A percentile compares a stretch with the other conserved stretches of the same genome.
Evolutionary conservation across 208 protist genomes (phyloP).

Genomic region (Leishmania major): DNA sequence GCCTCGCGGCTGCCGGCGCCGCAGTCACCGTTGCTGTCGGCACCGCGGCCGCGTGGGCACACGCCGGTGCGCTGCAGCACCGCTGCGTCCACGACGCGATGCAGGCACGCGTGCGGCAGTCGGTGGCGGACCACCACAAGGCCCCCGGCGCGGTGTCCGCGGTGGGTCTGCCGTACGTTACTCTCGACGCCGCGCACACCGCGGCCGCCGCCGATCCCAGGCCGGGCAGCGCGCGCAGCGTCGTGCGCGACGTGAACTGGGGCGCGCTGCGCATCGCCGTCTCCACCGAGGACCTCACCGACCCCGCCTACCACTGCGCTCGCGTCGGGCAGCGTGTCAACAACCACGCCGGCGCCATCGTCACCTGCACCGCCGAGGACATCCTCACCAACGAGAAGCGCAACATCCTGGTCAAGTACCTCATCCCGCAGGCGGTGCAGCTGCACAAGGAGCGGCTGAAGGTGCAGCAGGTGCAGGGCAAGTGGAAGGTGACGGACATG

Average conservation of each 20-base stretch:
- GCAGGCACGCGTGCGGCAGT: constrained; percentile 25
- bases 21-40: neutral
- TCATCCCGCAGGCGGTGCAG: constrained; percentile 49
- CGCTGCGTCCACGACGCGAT: constrained; percentile 25
- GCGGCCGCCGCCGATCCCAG: neutral
- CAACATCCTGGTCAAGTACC: constrained; percentile 21
- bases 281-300: constrained; percentile 38
- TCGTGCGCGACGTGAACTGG: constrained; percentile 15
- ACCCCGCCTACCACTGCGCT: constrained; percentile 45
- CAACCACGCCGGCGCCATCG: constrained; percentile 22
- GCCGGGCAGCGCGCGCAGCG: neutral
- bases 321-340: constrained; percentile 12
- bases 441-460: constrained; percentile 59
- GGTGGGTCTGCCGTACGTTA: constrained; percentile 11
- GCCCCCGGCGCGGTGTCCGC: neutral
- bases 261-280: constrained; percentile 45
- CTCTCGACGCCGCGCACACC: neutral
- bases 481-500: constrained; percentile 26
- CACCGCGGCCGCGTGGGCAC: constrained; percentile 3
- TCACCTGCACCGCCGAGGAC: constrained; percentile 29
- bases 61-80: neutral
- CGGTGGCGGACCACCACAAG: neutral
- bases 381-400: constrained; percentile 47
- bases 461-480: constrained; percentile 32
- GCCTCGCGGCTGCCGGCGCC: constrained; percentile 30